A percentile compares a stretch with the other conserved stretches of the same genome.
Conservation (phyloP, 2,329 filamentous ascomycete genomes). For the Botrytis aclada region DNA sequence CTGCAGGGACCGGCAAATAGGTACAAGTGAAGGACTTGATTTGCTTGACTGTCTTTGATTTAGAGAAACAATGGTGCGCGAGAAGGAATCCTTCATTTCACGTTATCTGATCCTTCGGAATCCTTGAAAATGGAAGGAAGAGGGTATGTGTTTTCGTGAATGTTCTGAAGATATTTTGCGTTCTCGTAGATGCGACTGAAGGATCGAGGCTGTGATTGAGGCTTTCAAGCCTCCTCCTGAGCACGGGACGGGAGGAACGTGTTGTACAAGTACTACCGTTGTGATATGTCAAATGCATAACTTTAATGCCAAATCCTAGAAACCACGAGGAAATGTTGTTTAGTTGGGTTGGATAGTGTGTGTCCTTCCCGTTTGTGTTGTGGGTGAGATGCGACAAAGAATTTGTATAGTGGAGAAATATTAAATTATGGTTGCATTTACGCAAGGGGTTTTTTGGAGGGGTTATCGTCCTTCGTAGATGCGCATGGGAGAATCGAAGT, state of each 20-base stretch:
- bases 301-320: constrained; percentile 12
- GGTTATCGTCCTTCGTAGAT: constrained; percentile 13
- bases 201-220: constrained; percentile 9
- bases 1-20: background rate
- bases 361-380: constrained; percentile 12
- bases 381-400: constrained; percentile 2
- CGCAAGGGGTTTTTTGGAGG: background rate
- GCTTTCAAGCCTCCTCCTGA: constrained; percentile 2
- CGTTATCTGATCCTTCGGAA: constrained; percentile 7
- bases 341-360: constrained; percentile 14
- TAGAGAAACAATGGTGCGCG: background rate
- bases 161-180: background rate
- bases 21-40: constrained; percentile 6
- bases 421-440: constrained; percentile 17
- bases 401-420: background rate
- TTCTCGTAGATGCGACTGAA: constrained; percentile 12
- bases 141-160: constrained; percentile 10
- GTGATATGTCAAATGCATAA: constrained; percentile 15
- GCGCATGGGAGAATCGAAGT: background rate
- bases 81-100: background rate
- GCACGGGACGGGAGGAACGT: constrained; percentile 16
- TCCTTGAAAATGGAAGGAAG: background rate
- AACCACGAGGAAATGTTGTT: constrained; percentile 18
- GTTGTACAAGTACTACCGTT: constrained; percentile 13
- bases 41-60: background rate